Evolutionary conservation across 78 protist genomes (phyloP), one percentile per base, ranked within the genome.

Genomic region (Dictyostelium firmibasis): DNA sequence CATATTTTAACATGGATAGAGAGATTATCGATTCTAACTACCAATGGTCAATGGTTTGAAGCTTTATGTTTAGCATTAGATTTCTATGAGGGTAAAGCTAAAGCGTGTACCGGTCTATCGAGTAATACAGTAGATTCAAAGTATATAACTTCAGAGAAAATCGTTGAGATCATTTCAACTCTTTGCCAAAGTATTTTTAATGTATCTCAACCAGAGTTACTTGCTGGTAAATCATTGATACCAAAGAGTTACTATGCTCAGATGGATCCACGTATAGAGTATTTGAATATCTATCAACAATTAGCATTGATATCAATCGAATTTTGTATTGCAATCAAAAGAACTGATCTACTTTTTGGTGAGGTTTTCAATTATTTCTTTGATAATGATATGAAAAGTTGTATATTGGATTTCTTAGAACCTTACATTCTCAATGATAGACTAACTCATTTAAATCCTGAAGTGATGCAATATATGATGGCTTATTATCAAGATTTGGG

Each of bases 81-180:
- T 43, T 86, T 95, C 67, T 88, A 95, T 76, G 88, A 88, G 27
- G 97, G 97, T 7, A 78, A 81, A 27, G 97, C 92, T 27, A 81
- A 64, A 47, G 97, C 95, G 14, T 75, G 85, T 11, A 78, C 91
- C n/a, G 97, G 97, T 4, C 94, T 94, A 4, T 70, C 89, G 0
- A 53, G 29, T 27, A 83, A 88, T 47, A 64, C 94, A 0, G 72
- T 75, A 9, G 89, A 69, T 75, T 62, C 75, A 1, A 78, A 83
- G 16, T 47, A 67, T 4, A 83, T 88, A 2, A 87, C 91, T 0
- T 23, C 70, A 29, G 86, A 87, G 14, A 83, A 83, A n/a, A 95
- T 88, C 13, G 77, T 86, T 36, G 97, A 95, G 13, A 77, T 95
- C 25, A 81, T 95, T 23, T 69, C 94, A 16, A 85, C 50, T 10